Evolutionary conservation across 2,329 filamentous ascomycete species (phyloP).

Genomic region (Hypocrella siamensis): DNA sequence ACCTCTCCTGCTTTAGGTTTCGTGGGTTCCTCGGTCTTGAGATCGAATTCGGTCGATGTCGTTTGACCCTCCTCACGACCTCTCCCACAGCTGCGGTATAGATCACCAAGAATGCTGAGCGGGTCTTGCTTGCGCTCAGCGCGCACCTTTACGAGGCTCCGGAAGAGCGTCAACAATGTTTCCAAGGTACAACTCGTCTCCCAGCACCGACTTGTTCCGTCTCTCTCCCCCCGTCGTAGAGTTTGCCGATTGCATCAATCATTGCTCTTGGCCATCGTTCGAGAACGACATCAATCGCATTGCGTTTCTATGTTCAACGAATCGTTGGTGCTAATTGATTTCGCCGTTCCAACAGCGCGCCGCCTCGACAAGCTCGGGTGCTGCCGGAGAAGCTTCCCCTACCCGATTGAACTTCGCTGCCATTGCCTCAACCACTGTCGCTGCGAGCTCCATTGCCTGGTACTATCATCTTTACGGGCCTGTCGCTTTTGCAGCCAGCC

Average conservation of each 20-base stretch:
- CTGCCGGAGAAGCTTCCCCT: conserved; percentile 53
- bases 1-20: conserved; percentile 20
- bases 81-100: conserved; percentile 21
- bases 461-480: conserved; percentile 95
- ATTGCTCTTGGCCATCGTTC: too few relatives aligned
- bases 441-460: conserved; percentile 83
- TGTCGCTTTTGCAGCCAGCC: conserved; percentile 75
- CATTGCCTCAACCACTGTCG: conserved; percentile 70
- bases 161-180: conserved; percentile 56
- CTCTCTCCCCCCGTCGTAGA: conserved; percentile 1
- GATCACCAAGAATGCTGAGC: conserved; percentile 67
- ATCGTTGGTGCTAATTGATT: too few relatives aligned
- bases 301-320: too few relatives aligned
- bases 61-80: conserved; percentile 19
- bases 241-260: conserved; percentile 16
- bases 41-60: conserved; percentile 19
- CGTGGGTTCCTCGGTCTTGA: conserved; percentile 20
- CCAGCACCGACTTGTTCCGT: conserved; percentile 10
- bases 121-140: conserved; percentile 79
- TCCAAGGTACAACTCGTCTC: conserved; percentile 49
- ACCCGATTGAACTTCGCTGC: conserved; percentile 78
- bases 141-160: conserved; percentile 67
- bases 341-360: conserved; percentile 32
- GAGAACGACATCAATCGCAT: too few relatives aligned
- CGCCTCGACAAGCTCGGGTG: conserved; percentile 59